Evolutionary conservation across 768 basidiomycete genomes (phyloP), one percentile per base, ranked within the genome.

Genomic region (Boletus pseudopeckii): DNA sequence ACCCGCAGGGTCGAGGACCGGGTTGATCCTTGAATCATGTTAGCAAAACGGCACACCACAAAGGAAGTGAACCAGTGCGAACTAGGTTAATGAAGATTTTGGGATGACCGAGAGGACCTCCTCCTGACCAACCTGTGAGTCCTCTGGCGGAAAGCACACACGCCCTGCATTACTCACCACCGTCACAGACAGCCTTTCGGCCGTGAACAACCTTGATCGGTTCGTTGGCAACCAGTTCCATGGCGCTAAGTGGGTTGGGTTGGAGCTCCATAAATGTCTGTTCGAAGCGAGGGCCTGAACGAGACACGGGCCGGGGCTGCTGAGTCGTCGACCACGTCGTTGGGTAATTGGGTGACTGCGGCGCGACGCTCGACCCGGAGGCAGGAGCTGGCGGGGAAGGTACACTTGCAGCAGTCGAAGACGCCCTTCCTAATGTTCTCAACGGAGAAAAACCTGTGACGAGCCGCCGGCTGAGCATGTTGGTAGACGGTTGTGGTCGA

Each of bases 81-180:
- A 93, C 94, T 68, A 99, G 71, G 75, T 98, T 98, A 71, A 99
- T 93, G 66, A 82, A 98, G 55, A 98, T 85, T 77, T 93, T 95
- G 6, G 97, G 97, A 69, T 99, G 97, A 22, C 97, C 97, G 28
- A 99, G 80, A 40, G 97, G 83, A 11, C 96, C 97, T 68, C 85
- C 87, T 72, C 96, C 96, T 98, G 68, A 44, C 40, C 48, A 48
- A 48, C 20, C 20, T 20, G 42, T 67, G 39, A 67, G 57, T 52
- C 53, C 30, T 33, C 32, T 26, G 38, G 56, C 51, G 44, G 38
- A 55, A 30, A 37, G 46, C 7, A 40, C 7, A 40, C 14, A 39
- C n/a, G 50, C 30, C 38, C 7, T 47, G 26, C 33, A 45, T 34
- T 6, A 76, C 91, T 62, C 60, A 98, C 97, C 96, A 64, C 97